Evolutionary conservation across 2,329 filamentous ascomycete genomes (phyloP), one percentile per base, ranked within the genome.

Genomic region (Xylaria sp.): DNA sequence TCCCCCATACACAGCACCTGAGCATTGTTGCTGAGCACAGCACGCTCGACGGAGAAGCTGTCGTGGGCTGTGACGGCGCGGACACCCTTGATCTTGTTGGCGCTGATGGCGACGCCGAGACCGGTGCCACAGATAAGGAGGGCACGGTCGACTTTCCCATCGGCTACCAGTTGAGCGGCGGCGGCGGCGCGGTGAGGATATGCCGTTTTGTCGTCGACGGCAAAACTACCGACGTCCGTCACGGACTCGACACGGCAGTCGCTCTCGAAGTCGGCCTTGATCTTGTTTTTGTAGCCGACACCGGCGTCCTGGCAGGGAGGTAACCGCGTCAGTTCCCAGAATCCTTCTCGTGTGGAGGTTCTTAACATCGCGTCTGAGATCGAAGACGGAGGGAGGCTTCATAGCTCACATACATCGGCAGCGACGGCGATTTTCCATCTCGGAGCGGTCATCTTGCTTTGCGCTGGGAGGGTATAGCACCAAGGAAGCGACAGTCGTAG

Each of bases 51-150:
- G 65, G 88, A 91, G 84, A 94, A 97, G 73, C 90, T 91, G 79
- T 97, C 94, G 80, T 97, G 94, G 0, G 94, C 94, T 5, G 93
- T 97, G 20, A 97, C 94, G n/a, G 94, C 94, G 28, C 93, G 86
- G 70, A 97, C 89, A 6, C 93, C 93, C 66, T 90, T 91, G 72
- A 97, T 89, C 81, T 97, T 97, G 86, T 97, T 97, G 73, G 94
- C 94, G n/a, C 89, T 84, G 78, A 97, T 97, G 75, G 94, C 93
- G 8, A 97, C 94, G 23, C 94, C 94, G 8, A 97, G 87, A 0
- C 94, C 94, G 0, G 94, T 97, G 2, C 94, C 93, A 82, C 93
- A 97, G 83, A 97, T 93, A 51, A 94, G 83, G 46, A 97, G 85
- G 0, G 92, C 93, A 63, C 93, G 90, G 81, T 97, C 93, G 62